Evolutionary conservation across 305 asterid species (phyloP).

Genomic region (Ruellia speciosa): DNA sequence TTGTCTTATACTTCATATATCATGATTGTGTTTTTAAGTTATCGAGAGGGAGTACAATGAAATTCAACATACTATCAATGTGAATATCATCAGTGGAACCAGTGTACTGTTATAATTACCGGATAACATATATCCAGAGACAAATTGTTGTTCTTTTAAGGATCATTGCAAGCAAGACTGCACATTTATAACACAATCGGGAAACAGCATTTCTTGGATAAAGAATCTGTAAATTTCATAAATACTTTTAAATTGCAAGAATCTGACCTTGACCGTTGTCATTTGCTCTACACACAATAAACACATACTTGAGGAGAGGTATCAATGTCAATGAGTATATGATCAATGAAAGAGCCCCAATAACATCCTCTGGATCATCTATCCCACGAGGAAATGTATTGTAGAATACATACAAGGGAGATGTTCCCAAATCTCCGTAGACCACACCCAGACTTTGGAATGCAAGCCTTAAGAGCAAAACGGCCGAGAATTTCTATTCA

Average conservation of each 20-base stretch:
- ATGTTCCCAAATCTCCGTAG: constrained; percentile 95
- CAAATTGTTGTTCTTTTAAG: not conserved
- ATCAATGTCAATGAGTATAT: constrained; percentile 86
- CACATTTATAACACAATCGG: not conserved
- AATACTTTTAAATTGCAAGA: not conserved
- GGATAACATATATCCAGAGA: not conserved
- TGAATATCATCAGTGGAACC: not conserved
- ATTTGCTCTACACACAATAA: constrained; percentile 89
- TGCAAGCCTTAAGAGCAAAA: constrained; percentile 87
- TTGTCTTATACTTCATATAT: too few relatives aligned
- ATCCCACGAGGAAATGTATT: constrained; percentile 85
- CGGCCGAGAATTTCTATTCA: constrained; percentile 65
- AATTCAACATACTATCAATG: not conserved
- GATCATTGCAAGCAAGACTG: not conserved
- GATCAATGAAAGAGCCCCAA: constrained; percentile 91
- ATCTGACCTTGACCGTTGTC: constrained; percentile 94
- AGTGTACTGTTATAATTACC: not conserved
- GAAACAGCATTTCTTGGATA: too few relatives aligned
- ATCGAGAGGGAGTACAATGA: not conserved
- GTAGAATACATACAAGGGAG: constrained; percentile 93
- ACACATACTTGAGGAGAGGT: constrained; percentile 94
- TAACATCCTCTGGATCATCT: constrained; percentile 66
- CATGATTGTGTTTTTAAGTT: not conserved
- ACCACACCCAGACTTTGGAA: constrained; percentile 98
- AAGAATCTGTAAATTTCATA: not conserved